Base-by-base conservation (phyloP, 2,329 filamentous ascomycete species). In the Setomelanomma holmii region DNA sequence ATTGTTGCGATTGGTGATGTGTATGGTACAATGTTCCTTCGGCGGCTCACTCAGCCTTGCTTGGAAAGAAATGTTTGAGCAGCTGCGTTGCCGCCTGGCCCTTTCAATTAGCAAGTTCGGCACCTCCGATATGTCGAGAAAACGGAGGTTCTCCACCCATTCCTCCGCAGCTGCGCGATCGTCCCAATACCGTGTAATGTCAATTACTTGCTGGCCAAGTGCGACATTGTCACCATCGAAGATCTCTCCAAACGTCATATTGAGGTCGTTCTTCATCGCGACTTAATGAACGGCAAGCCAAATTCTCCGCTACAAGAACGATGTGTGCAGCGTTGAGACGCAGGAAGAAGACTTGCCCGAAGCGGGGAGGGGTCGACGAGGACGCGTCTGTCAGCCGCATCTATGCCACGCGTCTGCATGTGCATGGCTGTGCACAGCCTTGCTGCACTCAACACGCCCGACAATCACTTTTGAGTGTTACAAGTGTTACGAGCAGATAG, bases 171-270 rank as follows among this genome's bases (percentile, higher is more conserved):
- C 35, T 2, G 43, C 20, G 1, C 60, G 62, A 35, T 56, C 34
- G 4, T 43, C 33, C 40, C 43, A 14, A 20, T 55, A 19, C 3
- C 47, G 12, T 34, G 57, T 51, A 10, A 65, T 44, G 20, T 58
- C 46, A 12, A 64, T 30, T n/a, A 65, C n/a, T 30, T 65, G 58
- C 2, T 48, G 33, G 14, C 52, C 43, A 5, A 65, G 45, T 4
- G 58, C 55, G 1, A 34, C 2, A 4, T 40, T 40, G 23, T 60
- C 48, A 24, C 47, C 40, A 2, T 60, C 21, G 42, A 62, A 60
- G 10, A 65, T 62, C 10, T 63, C 53, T 4, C 58, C 50, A 24
- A 64, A 64, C 0, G 59, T 62, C 27, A 52, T 35, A 12, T 54
- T 12, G 5, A 62, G 42, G 38, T 62, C 58, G n/a, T 62, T 51